Base-by-base conservation (phyloP, 2,329 filamentous ascomycete species). In the Fusarium globosum region DNA sequence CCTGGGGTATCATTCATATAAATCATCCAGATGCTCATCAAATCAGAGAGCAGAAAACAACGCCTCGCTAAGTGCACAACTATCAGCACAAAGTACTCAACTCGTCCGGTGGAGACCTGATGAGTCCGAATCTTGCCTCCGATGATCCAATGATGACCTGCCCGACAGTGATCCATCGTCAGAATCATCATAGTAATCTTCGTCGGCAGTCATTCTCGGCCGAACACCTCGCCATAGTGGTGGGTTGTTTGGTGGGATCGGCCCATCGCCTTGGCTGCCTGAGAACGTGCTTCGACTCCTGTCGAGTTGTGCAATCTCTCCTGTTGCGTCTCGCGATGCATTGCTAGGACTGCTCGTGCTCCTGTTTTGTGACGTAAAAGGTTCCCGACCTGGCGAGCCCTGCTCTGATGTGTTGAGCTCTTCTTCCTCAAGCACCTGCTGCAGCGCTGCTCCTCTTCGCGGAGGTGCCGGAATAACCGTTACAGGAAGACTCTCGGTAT, bases 381-480 rank as follows among this genome's bases (percentile, higher is more conserved):
- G 53, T n/a, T 69, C 72, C 38, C 65, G 60, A 20, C 30, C 55
- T 33, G 55, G 39, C 38, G 71, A 73, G n/a, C 61, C 66, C 18
- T 74, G 65, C n/a, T 69, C 65, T 11, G 71, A 28, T 18, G 72
- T 69, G 61, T 69, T 72, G 14, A 76, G 56, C 38, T 80, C 85
- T 64, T 89, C 87, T 68, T 91, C 88, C 66, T 90, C 88, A 5
- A 90, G 80, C 13, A 91, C 83, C 61, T 87, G 85, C n/a, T 87
- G 86, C 8, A 91, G 79, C 52, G 88, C 87, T 1, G 87, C 85
- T 10, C 89, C 88, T 65, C 85, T 83, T n/a, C 90, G 85, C 41
- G 86, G 85, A 23, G 90, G 90, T 2, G 90, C 89, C 6, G 90
- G 90, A 20, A 92, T 91, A 13, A 91, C 86, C 23, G 85, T 89